These are phyloP conservation scores for Salicornia ramosissima DNA, from an alignment of 148 eudicot species.

Conservation along the genomic window DNA sequence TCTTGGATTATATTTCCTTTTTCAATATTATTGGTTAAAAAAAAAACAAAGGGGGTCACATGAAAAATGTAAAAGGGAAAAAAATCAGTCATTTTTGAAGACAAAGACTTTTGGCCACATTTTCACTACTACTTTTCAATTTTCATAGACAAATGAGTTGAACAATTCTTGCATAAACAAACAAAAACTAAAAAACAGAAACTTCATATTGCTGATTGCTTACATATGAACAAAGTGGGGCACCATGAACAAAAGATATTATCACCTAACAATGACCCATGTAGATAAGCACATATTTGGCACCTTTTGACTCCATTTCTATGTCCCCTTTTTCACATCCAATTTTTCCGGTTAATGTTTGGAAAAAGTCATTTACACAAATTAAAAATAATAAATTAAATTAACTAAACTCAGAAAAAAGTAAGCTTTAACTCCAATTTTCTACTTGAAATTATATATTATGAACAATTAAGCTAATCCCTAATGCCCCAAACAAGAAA, in stretches of 20 bases:
- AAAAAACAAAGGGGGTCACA: neutral
- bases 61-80: neutral
- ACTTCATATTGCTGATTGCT: slow-evolving; percentile 2
- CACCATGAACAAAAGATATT: slow-evolving; percentile 18
- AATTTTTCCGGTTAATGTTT: slow-evolving; percentile 1
- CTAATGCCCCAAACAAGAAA: neutral
- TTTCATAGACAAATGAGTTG: neutral
- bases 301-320: slow-evolving; percentile 10
- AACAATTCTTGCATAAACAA: neutral
- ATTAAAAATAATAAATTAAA: slow-evolving; percentile 1
- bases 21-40: neutral
- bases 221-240: slow-evolving; percentile 18
- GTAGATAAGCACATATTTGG: slow-evolving; percentile 20
- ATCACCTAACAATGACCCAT: slow-evolving; percentile 12
- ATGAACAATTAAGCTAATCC: too few relatives aligned
- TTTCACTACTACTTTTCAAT: slow-evolving; percentile 10
- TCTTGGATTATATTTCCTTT: slow-evolving; percentile 20
- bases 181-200: slow-evolving; percentile 1
- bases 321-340: slow-evolving; percentile 14
- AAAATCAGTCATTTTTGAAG: neutral
- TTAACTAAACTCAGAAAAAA: neutral
- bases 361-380: slow-evolving; percentile 10
- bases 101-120: slow-evolving; percentile 10
- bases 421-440: neutral
- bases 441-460: too few relatives aligned